phyloP scores from a whole-genome alignment of 352 stramenopile genomes.

The Globisporangium splendens region DNA sequence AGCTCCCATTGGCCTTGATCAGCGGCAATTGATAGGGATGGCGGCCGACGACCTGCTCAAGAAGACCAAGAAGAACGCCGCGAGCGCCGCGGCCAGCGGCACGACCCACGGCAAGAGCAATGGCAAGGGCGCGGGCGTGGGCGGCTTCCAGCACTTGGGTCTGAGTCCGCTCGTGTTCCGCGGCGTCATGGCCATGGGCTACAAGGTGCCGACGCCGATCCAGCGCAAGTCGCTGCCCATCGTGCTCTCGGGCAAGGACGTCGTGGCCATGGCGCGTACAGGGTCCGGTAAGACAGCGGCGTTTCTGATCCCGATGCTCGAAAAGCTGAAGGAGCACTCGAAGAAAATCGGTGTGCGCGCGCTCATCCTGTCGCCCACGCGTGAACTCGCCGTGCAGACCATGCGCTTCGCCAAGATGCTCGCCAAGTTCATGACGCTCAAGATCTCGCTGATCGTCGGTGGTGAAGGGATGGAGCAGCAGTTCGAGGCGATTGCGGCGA shows the following conservation, averaged over 20 bases:
- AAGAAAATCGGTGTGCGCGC: slow-evolving; percentile 83
- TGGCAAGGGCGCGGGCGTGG: slow-evolving; percentile 67
- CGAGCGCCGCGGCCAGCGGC: slow-evolving; percentile 15
- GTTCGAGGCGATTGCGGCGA: slow-evolving; percentile 93
- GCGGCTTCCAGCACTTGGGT: slow-evolving; percentile 84
- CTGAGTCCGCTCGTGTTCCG: slow-evolving; percentile 76
- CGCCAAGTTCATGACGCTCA: slow-evolving; percentile 90
- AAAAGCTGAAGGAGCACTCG: slow-evolving; percentile 94
- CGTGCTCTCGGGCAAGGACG: slow-evolving; percentile 94
- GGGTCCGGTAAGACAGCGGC: slow-evolving; percentile 97
- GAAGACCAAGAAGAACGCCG: slow-evolving; percentile 33
- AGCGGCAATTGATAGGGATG: slow-evolving; percentile 20
- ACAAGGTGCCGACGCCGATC: slow-evolving; percentile 98
- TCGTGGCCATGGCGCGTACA: slow-evolving; percentile 98
- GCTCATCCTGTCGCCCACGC: slow-evolving; percentile 94
- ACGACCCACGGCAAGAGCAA: slow-evolving; percentile 77
- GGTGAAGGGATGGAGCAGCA: slow-evolving; percentile 98
- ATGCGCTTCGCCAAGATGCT: slow-evolving; percentile 88
- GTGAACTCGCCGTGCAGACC: slow-evolving; percentile 98
- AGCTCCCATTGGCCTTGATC: background rate
- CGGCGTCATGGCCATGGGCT: slow-evolving; percentile 92
- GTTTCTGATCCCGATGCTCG: slow-evolving; percentile 97
- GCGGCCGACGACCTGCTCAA: slow-evolving; percentile 68
- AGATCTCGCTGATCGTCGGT: slow-evolving; percentile 93
- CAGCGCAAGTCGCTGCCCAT: slow-evolving; percentile 98